Percentiles rank a stretch among this genome's conserved stretches.
Evolutionary conservation across 768 basidiomycete genomes (phyloP).

Genomic region (Suillus fuscotomentosus): DNA sequence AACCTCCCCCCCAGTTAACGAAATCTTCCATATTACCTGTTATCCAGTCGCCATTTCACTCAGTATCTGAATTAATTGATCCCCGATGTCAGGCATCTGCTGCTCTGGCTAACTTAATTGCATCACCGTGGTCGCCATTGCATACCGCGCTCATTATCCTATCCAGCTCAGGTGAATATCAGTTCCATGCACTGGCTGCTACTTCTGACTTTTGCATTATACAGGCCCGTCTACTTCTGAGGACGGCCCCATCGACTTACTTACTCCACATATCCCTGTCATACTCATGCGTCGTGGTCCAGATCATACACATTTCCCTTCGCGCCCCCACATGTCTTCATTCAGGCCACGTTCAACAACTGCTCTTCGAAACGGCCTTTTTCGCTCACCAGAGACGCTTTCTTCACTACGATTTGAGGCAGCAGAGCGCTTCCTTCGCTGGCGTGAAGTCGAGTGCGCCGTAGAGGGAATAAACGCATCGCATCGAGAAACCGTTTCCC

Average conservation of each 20-base stretch:
- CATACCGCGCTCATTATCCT: conserved; percentile 61
- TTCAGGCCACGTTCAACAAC: conserved; percentile 53
- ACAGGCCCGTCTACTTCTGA: conserved; percentile 35
- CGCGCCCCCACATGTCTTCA: conserved; percentile 43
- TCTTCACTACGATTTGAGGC: conserved; percentile 59
- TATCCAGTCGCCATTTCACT: conserved; percentile 57
- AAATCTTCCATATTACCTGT: conserved; percentile 35
- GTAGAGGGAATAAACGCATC: conserved; percentile 41
- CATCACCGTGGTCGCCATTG: conserved; percentile 56
- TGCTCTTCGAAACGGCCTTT: conserved; percentile 57
- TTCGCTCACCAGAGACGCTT: conserved; percentile 63
- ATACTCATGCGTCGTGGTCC: conserved; percentile 48
- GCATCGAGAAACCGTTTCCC: conserved; percentile 24
- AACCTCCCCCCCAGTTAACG: conserved; percentile 21
- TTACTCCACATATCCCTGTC: conserved; percentile 56
- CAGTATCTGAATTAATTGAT: conserved; percentile 52
- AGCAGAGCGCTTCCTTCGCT: conserved; percentile 65
- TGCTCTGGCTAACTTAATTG: conserved; percentile 50
- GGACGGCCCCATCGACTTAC: conserved; percentile 44
- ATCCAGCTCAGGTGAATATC: conserved; percentile 44
- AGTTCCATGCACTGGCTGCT: not conserved
- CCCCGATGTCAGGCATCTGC: conserved; percentile 51
- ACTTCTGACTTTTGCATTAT: conserved; percentile 10
- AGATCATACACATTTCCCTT: conserved; percentile 29
- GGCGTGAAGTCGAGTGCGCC: conserved; percentile 67